Conservation (phyloP, 352 stramenopile genomes). For the Phytophthora tentaculata region DNA sequence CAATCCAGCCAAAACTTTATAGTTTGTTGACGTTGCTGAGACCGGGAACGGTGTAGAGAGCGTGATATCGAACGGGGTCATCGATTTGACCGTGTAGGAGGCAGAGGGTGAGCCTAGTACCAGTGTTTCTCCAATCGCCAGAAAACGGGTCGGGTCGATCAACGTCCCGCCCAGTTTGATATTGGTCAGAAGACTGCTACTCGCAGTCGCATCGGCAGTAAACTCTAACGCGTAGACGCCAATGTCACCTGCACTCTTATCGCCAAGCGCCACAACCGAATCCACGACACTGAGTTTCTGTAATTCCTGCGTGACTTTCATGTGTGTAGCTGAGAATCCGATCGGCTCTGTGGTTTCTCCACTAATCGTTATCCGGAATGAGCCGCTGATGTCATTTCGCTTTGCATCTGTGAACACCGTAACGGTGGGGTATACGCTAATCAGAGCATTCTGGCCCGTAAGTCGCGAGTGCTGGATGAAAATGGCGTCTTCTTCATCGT, state of each 20-base stretch:
- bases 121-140: constrained; percentile 69
- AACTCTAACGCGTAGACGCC: constrained; percentile 67
- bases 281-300: constrained; percentile 68
- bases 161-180: constrained; percentile 39
- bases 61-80: constrained; percentile 54
- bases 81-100: constrained; percentile 49
- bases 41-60: constrained; percentile 30
- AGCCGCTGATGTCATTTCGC: constrained; percentile 65
- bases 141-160: constrained; percentile 69
- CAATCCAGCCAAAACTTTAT: constrained; percentile 47
- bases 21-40: constrained; percentile 11
- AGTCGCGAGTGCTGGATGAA: constrained; percentile 77
- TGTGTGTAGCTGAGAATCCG: constrained; percentile 63
- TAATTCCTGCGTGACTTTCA: constrained; percentile 74
- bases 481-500: constrained; percentile 70
- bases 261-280: constrained; percentile 65
- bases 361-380: constrained; percentile 63
- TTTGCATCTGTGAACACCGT: constrained; percentile 65
- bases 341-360: constrained; percentile 64
- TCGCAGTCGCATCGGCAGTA: constrained; percentile 42
- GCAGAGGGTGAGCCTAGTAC: constrained; percentile 27
- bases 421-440: constrained; percentile 75
- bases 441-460: constrained; percentile 70
- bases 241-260: constrained; percentile 47
- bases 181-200: constrained; percentile 45